These are phyloP conservation scores for Ciborinia camelliae DNA, from an alignment of 2,329 filamentous ascomycete species.

Conservation along the genomic window DNA sequence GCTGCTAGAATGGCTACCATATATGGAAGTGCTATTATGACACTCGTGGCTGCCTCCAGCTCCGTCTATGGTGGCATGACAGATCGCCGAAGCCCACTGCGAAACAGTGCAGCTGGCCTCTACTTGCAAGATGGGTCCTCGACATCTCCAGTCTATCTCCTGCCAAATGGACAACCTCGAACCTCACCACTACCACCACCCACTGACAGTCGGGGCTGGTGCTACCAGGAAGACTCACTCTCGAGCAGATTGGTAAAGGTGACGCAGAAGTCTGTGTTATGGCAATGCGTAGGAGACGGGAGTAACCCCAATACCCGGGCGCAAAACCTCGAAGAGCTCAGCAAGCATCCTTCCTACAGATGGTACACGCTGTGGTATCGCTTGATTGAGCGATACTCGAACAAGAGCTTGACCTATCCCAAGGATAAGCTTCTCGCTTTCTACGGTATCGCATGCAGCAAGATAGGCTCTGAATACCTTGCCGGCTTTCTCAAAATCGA, in stretches of 20 bases:
- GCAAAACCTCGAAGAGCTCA: background rate
- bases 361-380: background rate
- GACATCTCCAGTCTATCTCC: background rate
- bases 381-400: background rate
- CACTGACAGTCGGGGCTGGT: background rate
- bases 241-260: background rate
- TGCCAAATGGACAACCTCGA: conserved; percentile 1
- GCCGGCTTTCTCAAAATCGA: background rate
- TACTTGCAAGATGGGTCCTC: background rate
- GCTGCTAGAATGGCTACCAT: background rate
- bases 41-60: background rate
- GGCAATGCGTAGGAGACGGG: background rate
- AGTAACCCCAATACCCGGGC: background rate
- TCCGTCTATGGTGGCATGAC: background rate
- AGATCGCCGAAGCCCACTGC: background rate
- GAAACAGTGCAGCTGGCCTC: background rate
- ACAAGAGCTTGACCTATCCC: background rate
- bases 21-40: background rate
- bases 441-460: background rate
- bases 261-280: background rate
- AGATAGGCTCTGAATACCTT: background rate
- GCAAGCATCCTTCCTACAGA: background rate
- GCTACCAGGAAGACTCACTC: background rate
- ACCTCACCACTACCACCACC: background rate
- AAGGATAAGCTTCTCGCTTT: background rate